phyloP scores from a whole-genome alignment of 2,329 filamentous ascomycete genomes.

The Ophiobolus disseminans region DNA sequence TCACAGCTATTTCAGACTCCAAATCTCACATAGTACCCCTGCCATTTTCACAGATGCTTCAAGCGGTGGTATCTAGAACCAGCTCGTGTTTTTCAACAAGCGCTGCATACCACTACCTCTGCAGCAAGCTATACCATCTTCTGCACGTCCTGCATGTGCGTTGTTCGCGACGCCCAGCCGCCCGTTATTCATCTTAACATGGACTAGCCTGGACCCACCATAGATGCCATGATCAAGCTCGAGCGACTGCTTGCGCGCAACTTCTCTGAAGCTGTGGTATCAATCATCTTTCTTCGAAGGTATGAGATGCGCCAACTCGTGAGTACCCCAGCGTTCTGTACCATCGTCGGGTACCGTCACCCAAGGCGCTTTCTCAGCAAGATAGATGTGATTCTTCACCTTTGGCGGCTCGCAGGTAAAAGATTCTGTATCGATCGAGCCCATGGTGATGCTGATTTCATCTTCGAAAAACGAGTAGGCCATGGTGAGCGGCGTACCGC shows the following conservation, averaged over 20 bases:
- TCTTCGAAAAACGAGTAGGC: constrained; percentile 44
- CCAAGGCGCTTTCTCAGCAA: constrained; percentile 50
- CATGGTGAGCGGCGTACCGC: constrained; percentile 58
- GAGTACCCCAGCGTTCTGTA: constrained; percentile 30
- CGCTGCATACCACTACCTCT: no score
- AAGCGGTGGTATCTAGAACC: no score
- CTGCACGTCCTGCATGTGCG: no score
- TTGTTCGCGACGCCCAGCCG: no score
- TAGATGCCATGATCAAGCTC: no score
- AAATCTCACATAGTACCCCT: no score
- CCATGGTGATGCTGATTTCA: constrained; percentile 46
- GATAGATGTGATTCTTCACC: constrained; percentile 53
- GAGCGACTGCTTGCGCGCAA: not conserved
- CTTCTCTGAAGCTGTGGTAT: not conserved
- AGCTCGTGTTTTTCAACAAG: no score
- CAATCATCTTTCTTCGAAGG: not conserved
- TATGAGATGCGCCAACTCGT: constrained; percentile 25
- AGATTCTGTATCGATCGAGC: constrained; percentile 53
- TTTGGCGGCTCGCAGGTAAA: constrained; percentile 41
- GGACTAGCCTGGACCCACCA: no score
- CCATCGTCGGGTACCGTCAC: constrained; percentile 38
- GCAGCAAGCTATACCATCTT: no score
- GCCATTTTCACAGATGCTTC: no score
- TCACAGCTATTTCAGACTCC: no score
- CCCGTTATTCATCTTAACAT: no score